Conservation (phyloP, 2,329 filamentous ascomycete genomes). For the Alternaria triticina region DNA sequence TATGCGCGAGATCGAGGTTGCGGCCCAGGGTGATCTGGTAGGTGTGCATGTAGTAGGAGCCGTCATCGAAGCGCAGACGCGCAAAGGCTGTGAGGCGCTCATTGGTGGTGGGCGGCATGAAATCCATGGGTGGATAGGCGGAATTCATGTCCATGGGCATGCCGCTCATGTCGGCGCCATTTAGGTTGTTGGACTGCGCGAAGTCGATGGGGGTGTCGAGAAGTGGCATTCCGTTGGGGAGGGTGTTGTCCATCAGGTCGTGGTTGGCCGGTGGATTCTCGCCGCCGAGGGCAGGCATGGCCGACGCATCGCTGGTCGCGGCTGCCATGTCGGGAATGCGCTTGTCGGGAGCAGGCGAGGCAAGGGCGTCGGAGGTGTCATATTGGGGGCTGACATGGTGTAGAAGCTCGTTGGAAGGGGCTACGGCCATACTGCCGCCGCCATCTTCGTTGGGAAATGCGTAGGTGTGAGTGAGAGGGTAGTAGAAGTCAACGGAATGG, state of each 20-base stretch:
- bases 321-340: constrained; percentile 35
- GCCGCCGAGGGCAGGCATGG: constrained; percentile 11
- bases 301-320: constrained; percentile 32
- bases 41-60: constrained; percentile 79
- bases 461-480: not conserved
- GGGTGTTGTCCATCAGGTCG: constrained; percentile 2
- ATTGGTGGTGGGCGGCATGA: constrained; percentile 26
- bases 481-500: constrained; percentile 4
- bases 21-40: constrained; percentile 75
- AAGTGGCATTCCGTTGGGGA: constrained; percentile 17
- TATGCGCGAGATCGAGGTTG: constrained; percentile 59
- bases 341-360: constrained; percentile 25
- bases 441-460: constrained; percentile 30
- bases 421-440: constrained; percentile 42
- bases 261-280: constrained; percentile 22
- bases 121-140: constrained; percentile 18
- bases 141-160: constrained; percentile 18
- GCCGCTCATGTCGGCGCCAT: constrained; percentile 16
- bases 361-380: constrained; percentile 27
- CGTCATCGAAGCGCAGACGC: constrained; percentile 75
- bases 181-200: constrained; percentile 16
- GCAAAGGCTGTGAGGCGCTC: constrained; percentile 64
- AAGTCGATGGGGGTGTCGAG: constrained; percentile 34
- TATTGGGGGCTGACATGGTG: constrained; percentile 32
- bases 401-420: constrained; percentile 24